Base-by-base conservation (phyloP, 257 asterid genomes). In the Solanum pimpinellifolium region DNA sequence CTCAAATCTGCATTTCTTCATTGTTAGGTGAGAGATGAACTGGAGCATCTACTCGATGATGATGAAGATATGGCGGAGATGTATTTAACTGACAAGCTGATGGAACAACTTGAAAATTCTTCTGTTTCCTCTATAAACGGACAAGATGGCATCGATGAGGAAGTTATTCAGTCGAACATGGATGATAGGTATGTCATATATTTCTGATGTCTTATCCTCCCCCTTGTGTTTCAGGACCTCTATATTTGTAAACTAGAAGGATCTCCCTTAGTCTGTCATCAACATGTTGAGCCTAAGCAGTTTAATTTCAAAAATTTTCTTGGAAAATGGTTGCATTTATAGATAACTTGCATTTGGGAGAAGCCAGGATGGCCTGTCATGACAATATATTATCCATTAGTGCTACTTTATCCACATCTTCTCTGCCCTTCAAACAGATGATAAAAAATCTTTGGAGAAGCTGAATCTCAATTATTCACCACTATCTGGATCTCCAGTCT, bases 31-130 rank as follows among this genome's bases (percentile, higher is more conserved):
- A 92, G 98, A 86, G 99, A 95, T 90, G 99, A 97, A 91, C 87
- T 97, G 88, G 99, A 97, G 92, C 98, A 96, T 92, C 92, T 96
- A 92, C 95, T 96, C 16, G 98, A 96, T 42, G 99, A 96, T 76
- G 98, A 96, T 52, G 98, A 95, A 60, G 99, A 96, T 86, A 95
- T 96, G 98, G 99, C 98, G 20, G 99, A 95, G 92, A 96, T 96
- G 99, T 96, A 95, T 91, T 91, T 96, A 88, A 96, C 98, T 11
- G 99, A 96, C 16, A 96, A 96, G 91, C 93, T 93, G 74, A 91
- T 92, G 89, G 95, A 91, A 83, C 97, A 92, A 88, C 98, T 94
- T 12, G 98, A 92, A 46, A 87, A 89, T 82, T 92, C 98, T 14
- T 87, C 99, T 27, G 86, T 93, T 86, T 88, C 97, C 86, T 93